Evolutionary conservation across 2,329 filamentous ascomycete species (phyloP), one percentile per base, ranked within the genome.

Genomic region (Cladosporium velox): DNA sequence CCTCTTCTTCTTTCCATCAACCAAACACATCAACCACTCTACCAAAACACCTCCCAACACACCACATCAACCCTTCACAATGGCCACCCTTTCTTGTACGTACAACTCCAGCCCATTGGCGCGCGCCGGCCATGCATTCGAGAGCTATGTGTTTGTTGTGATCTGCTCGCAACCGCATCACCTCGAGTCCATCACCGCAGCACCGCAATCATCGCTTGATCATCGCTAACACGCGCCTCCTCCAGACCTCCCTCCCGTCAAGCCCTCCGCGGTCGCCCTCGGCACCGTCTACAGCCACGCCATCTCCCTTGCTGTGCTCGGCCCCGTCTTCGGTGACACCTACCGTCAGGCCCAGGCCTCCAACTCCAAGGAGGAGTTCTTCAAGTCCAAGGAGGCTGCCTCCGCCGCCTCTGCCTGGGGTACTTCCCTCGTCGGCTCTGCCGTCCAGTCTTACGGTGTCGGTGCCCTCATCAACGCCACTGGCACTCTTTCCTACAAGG

Each of bases 281-380:
- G 95, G 95, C 82, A 95, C 93, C 70, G 83, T 93, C 80, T 99
- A 97, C 89, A 97, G 91, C 86, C 94, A 99, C 83, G 89, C 90
- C 75, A 86, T 92, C 75, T 95, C 95, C 77, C 89, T 95, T 70
- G 93, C 91, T 70, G 88, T 98, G 74, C 87, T 98, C 69, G 87
- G 88, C 67, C 94, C 94, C 70, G 83, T 98, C 81, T 97, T 98
- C 79, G 94, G 95, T 77, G 90, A 96, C 77, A 94, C 92, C 77
- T 97, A 97, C 87, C 90, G 93, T 83, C 91, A 92, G 74, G 93
- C 94, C 73, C 93, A 96, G 86, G 84, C 87, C 68, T 88, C 94
- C 79, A 94, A 96, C 88, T 91, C 90, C 77, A 96, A 95, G 85
- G 93, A 98, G 83, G 94, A 98, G 84, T 98, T 97, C 83, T 83